Evolutionary conservation across 2,329 filamentous ascomycete species (phyloP).

Genomic region (Uncinocarpus reesii): DNA sequence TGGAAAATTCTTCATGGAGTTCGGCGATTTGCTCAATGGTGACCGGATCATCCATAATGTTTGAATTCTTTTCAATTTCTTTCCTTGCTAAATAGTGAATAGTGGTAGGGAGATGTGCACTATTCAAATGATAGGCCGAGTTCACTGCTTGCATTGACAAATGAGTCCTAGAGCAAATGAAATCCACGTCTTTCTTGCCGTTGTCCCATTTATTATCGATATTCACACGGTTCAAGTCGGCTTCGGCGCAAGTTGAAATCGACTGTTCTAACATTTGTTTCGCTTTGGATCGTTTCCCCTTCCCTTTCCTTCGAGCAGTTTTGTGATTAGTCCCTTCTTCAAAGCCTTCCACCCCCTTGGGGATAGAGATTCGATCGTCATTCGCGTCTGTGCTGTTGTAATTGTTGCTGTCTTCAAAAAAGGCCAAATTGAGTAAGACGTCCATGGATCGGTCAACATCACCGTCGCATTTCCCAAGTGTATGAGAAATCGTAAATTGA

Average conservation of each 20-base stretch:
- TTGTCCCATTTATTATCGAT: conserved; percentile 49
- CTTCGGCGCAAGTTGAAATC: conserved; percentile 1
- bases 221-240: conserved; percentile 9
- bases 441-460: conserved; percentile 64
- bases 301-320: conserved; percentile 33
- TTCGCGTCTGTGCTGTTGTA: conserved; percentile 40
- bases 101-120: conserved; percentile 46
- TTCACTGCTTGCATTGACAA: conserved; percentile 40
- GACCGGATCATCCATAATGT: conserved; percentile 33
- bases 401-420: conserved; percentile 50
- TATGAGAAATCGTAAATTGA: conserved; percentile 53
- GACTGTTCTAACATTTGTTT: conserved; percentile 23
- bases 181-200: conserved; percentile 49
- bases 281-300: conserved; percentile 30
- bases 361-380: conserved; percentile 36
- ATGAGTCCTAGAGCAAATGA: conserved; percentile 45
- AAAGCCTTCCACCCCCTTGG: conserved; percentile 77
- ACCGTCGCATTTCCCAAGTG: conserved; percentile 56
- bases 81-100: conserved; percentile 46
- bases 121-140: conserved; percentile 50
- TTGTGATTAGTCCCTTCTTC: conserved; percentile 45
- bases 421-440: conserved; percentile 67
- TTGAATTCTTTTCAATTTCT: conserved; percentile 34
- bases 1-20: conserved; percentile 46
- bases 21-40: conserved; percentile 44